These are phyloP conservation scores for Hypoxylon trugodes DNA, from an alignment of 495 filamentous ascomycete genomes.

Conservation along the genomic window DNA sequence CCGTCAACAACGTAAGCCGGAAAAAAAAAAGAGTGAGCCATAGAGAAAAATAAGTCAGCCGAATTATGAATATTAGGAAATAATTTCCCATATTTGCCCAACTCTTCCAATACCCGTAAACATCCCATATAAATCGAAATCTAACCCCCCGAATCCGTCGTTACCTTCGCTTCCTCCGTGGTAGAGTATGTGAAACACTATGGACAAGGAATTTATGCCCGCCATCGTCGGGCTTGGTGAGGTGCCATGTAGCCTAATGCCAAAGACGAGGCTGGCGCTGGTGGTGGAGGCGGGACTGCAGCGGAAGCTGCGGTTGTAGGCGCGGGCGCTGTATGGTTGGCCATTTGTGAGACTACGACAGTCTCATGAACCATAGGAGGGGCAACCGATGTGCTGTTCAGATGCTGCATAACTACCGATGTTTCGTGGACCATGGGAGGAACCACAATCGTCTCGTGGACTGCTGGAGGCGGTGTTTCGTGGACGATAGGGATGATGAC, in stretches of 20 bases:
- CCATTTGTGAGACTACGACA: background rate
- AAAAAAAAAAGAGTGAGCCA: background rate
- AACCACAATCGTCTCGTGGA: conserved; percentile 17
- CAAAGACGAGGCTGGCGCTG: conserved; percentile 20
- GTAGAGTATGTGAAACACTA: background rate
- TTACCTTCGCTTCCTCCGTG: background rate
- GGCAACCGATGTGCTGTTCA: conserved; percentile 10
- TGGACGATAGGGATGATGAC: conserved; percentile 16
- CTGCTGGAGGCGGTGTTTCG: conserved; percentile 1
- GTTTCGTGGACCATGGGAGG: conserved; percentile 10
- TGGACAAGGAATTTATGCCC: conserved; percentile 14
- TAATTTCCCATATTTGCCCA: conserved; percentile 16
- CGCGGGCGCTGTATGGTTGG: background rate
- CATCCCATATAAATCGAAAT: conserved; percentile 16
- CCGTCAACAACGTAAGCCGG: background rate
- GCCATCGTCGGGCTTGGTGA: conserved; percentile 19
- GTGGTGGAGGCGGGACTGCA: background rate
- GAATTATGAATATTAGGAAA: conserved; percentile 31
- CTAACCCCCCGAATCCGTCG: conserved; percentile 10
- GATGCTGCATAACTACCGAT: conserved; percentile 1
- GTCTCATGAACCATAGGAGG: conserved; percentile 10
- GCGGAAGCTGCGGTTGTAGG: background rate
- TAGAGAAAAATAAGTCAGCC: conserved; percentile 17
- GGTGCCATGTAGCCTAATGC: conserved; percentile 29
- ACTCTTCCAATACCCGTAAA: background rate